A percentile compares a stretch with the other conserved stretches of the same genome.
Conservation (phyloP, 2,329 filamentous ascomycete genomes). For the Pleoardoris graminearum region DNA sequence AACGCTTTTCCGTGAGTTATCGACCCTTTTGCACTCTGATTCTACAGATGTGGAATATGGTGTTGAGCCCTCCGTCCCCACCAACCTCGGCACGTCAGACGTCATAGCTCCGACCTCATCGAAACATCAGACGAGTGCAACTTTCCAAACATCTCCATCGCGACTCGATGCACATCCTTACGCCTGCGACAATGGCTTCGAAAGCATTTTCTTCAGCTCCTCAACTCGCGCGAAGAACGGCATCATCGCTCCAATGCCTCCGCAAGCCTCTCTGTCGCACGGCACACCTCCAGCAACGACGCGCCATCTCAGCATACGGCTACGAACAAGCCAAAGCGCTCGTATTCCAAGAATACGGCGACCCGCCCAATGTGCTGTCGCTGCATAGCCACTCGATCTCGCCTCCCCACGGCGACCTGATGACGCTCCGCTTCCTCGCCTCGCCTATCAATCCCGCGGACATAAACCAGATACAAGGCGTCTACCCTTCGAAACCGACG, state of each 20-base stretch:
- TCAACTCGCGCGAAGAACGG: conserved; percentile 12
- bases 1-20: too few relatives aligned
- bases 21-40: too few relatives aligned
- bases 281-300: conserved; percentile 32
- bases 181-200: conserved; percentile 29
- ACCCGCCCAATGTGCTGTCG: conserved; percentile 70
- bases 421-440: conserved; percentile 86
- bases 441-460: conserved; percentile 96
- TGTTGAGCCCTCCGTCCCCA: conserved; percentile 4
- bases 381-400: conserved; percentile 78
- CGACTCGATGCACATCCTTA: neutral
- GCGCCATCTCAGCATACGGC: conserved; percentile 66
- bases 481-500: conserved; percentile 83
- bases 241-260: conserved; percentile 22
- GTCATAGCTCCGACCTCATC: conserved; percentile 31
- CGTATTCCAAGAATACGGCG: conserved; percentile 73
- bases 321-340: conserved; percentile 86
- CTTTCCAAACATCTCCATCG: conserved; percentile 8
- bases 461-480: conserved; percentile 96
- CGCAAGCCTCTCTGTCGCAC: conserved; percentile 14
- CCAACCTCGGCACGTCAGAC: conserved; percentile 28
- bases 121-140: conserved; percentile 11
- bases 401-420: conserved; percentile 67
- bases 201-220: conserved; percentile 25
- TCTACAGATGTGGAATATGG: neutral